Conservation (phyloP, 2,329 filamentous ascomycete species). For the Neurospora sp. region DNA sequence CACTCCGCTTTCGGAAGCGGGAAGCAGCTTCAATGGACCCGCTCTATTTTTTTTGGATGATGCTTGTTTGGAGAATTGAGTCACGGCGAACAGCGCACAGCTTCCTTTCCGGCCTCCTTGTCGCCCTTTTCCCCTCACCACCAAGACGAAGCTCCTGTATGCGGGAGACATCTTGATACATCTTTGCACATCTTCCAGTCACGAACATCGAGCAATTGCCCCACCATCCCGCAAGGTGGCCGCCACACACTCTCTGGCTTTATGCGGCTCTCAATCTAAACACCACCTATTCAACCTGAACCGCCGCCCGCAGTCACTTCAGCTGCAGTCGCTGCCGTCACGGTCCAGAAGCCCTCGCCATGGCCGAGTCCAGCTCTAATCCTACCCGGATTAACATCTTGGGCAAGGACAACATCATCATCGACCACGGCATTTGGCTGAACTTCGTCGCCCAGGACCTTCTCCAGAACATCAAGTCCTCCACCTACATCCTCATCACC, state of each 20-base stretch:
- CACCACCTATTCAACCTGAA: neutral
- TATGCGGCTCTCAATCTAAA: neutral
- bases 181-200: neutral
- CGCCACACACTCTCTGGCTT: neutral
- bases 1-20: neutral
- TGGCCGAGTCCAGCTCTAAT: constrained; percentile 15
- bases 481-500: constrained; percentile 92
- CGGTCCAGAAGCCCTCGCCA: constrained; percentile 1
- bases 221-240: neutral
- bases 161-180: neutral
- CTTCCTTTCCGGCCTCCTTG: neutral
- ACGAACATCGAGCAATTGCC: neutral
- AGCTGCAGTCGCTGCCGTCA: constrained; percentile 14
- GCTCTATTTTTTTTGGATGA: neutral
- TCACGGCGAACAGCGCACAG: neutral
- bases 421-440: constrained; percentile 86
- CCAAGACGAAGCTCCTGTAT: neutral
- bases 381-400: constrained; percentile 67
- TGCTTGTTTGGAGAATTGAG: neutral
- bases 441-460: constrained; percentile 75
- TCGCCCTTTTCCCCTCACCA: neutral
- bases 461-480: constrained; percentile 65
- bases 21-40: neutral
- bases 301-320: neutral
- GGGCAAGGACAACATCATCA: constrained; percentile 80